Evolutionary conservation across 306 rosid species (phyloP).

Genomic region (Senna tora): DNA sequence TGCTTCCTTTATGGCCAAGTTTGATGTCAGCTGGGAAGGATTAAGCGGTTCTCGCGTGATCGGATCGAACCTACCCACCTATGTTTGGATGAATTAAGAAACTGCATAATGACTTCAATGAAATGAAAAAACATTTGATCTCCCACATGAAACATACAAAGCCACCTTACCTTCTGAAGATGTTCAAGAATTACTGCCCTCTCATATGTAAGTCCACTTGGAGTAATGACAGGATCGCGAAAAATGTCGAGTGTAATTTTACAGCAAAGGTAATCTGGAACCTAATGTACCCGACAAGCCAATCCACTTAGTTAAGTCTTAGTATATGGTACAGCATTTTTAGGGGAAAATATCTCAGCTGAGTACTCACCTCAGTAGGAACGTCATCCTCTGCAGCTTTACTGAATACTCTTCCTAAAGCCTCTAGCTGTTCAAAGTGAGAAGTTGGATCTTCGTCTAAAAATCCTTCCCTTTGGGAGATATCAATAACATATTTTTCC

Average conservation of each 20-base stretch:
- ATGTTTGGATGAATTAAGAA: constrained; percentile 25
- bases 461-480: constrained; percentile 61
- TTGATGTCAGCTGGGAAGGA: constrained; percentile 63
- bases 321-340: constrained; percentile 1
- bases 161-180: constrained; percentile 68
- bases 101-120: background rate
- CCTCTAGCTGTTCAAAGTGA: constrained; percentile 54
- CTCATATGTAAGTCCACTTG: constrained; percentile 88
- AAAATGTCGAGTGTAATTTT: constrained; percentile 83
- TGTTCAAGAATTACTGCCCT: constrained; percentile 88
- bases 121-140: background rate
- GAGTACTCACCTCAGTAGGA: constrained; percentile 64
- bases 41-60: constrained; percentile 71
- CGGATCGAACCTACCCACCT: constrained; percentile 94
- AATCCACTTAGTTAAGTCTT: constrained; percentile 5
- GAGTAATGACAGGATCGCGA: constrained; percentile 95
- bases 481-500: constrained; percentile 41
- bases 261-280: constrained; percentile 91
- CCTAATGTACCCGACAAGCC: constrained; percentile 46
- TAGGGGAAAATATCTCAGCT: background rate
- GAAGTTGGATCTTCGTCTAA: constrained; percentile 53
- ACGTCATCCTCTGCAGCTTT: constrained; percentile 65
- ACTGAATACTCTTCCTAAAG: constrained; percentile 57
- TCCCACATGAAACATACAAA: constrained; percentile 27
- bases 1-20: constrained; percentile 85